Evolutionary conservation across 306 rosid species (phyloP), one percentile per base, ranked within the genome.

Genomic region (Prunus mira): DNA sequence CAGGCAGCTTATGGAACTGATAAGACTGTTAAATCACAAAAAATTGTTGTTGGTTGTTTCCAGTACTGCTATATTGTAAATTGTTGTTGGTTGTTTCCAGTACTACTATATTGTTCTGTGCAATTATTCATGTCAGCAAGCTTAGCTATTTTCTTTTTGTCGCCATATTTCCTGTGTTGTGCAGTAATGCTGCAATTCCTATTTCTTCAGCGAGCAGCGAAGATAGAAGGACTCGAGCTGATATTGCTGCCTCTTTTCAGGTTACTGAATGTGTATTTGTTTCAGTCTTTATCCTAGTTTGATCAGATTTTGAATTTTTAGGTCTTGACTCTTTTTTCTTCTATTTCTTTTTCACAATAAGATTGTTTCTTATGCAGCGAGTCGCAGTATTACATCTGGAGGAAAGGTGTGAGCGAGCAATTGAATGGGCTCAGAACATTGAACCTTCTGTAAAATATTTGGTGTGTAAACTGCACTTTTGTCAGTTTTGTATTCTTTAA

Each of bases 231-330:
- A 79, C 87, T 70, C 87, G 98, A 80, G 98, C 97, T 81, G 93
- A 95, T 88, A 90, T 92, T 78, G 98, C 98, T 75, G 95, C 98
- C 67, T 89, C 98, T 76, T 95, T 95, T 88, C 98, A 93, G 98
- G 98, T 93, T 69, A 70, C 81, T 69, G 67, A 72, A 38, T 71
- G 28, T 64, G 8, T 69, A 71, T 18, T 46, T 51, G 43, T 41
- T 5, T 30, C 65, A 3, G 60, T 71, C 73, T 63, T 71, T 76
- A 32, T 51, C 50, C 64, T 24, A 14, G 19, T 60, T 75, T 50
- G 72, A 72, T 9, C 6, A 50, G 74, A 72, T 55, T 32, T 12
- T 56, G 15, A 50, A 72, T 62, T 64, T 24, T 69, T 13, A 30
- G 27, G 50, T 63, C 4, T 38, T 28, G 14, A n/a, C 46, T 54